phyloP scores from a whole-genome alignment of 306 rosid species.

The Cicer cuneatum region DNA sequence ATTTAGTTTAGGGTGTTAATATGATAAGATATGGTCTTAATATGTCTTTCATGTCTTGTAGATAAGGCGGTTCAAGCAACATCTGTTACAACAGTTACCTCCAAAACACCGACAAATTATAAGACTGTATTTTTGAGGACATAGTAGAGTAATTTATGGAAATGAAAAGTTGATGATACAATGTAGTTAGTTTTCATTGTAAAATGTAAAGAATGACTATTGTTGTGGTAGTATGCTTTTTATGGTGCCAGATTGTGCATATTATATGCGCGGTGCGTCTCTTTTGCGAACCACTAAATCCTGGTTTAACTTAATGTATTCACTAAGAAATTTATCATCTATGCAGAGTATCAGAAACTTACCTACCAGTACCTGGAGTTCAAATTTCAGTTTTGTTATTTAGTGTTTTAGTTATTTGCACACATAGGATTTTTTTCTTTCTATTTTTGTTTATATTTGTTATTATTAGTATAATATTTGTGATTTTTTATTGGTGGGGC shows the following conservation, averaged over 20 bases:
- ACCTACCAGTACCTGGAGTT: slow-evolving; percentile 29
- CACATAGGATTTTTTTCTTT: neutral
- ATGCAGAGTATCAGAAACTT: slow-evolving; percentile 26
- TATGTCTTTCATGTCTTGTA: too few relatives aligned
- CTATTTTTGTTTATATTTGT: too few relatives aligned
- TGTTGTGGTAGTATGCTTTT: slow-evolving; percentile 35
- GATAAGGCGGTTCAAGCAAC: too few relatives aligned
- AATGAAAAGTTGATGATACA: slow-evolving; percentile 1
- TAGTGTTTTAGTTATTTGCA: neutral
- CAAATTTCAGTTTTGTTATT: slow-evolving; percentile 29
- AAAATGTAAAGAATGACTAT: slow-evolving; percentile 22
- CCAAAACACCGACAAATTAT: too few relatives aligned
- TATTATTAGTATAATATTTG: too few relatives aligned
- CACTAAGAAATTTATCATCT: slow-evolving; percentile 8
- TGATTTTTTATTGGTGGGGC: slow-evolving; percentile 5
- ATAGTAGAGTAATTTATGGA: neutral
- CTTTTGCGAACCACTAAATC: slow-evolving; percentile 8
- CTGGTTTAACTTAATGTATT: slow-evolving; percentile 15
- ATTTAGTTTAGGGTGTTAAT: too few relatives aligned
- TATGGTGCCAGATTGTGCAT: slow-evolving; percentile 21
- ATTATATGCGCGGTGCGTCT: slow-evolving; percentile 9
- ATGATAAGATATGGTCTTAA: too few relatives aligned
- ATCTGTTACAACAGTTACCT: too few relatives aligned
- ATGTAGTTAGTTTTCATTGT: neutral
- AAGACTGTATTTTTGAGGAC: too few relatives aligned